Evolutionary conservation across 768 basidiomycete species (phyloP), one percentile per base, ranked within the genome.

Genomic region (Ephemerocybe angulata): DNA sequence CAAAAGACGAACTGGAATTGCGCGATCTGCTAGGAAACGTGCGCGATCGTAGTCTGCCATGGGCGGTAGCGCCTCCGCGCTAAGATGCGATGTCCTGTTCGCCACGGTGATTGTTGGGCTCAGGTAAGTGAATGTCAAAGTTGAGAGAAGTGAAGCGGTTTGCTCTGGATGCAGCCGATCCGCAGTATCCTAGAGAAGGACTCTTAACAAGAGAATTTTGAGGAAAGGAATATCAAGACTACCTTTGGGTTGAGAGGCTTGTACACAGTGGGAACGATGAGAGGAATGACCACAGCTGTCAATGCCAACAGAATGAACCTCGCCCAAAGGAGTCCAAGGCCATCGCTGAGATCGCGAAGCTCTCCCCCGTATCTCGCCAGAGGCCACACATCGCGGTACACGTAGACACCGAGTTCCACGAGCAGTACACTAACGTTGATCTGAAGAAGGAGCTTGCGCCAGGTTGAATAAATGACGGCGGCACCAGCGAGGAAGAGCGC

Each of bases 41-140:
- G 69, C 68, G 52, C 64, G 52, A 57, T 88, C 87, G 53, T 81
- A 81, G 56, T 88, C 85, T 1, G 84, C 81, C 70, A 88, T 76
- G 2, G 82, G 82, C 13, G 85, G 84, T 27, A 87, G 67, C 50
- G 82, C 64, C 44, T 86, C 83, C 41, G 73, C 69, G 0, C 79
- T 63, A 1, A 86, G 65, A 63, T 80, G 81, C 4, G 74, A 65
- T 21, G 76, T 61, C 13, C 72, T 69, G 58, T 76, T 75, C 3
- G 79, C 82, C 28, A 69, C 60, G 53, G 75, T 73, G 21, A 86
- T 67, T 31, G 79, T 65, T 1, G 76, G 72, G 55, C 87, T 81
- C 59, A 88, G 67, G 70, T 79, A 89, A 12, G 71, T 69, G 62
- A 78, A 87, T 4, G 75, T 63, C 7, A 74, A 41, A 10, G 73